Evolutionary conservation across 352 stramenopile species (phyloP), one percentile per base, ranked within the genome.

Genomic region (Pythium monospermum): DNA sequence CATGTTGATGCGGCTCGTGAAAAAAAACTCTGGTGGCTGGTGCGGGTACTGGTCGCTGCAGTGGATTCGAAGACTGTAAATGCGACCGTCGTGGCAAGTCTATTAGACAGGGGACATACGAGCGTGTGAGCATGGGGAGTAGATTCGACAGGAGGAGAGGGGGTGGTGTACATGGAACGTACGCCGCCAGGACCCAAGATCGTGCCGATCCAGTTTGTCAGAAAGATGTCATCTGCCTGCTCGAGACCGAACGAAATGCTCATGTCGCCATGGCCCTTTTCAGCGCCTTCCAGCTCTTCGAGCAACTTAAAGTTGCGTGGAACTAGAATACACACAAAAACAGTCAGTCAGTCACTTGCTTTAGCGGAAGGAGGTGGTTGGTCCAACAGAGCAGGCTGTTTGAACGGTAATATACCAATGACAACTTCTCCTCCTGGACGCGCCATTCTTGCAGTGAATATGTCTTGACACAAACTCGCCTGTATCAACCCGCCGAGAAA

Each of bases 1-100:
- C 85, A 99, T 97, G 76, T 98, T 98, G 72, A 99, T 98, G 65
- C 93, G 92, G 52, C 91, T 97, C 50, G 97, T 92, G 72, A 99
- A 99, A 36, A 85, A 82, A 22, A 99, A 88, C 40, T 95, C 72
- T 6, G 96, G 96, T 32, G 96, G 94, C 27, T 85, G 58, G 45
- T 96, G 78, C n/a, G 96, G 96, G 66, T 99, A 99, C 32, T 94
- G 74, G 55, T 96, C 85, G 46, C 87, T 92, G 66, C 90, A 97
- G 69, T 96, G 82, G 64, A 97, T 92, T 56, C 86, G 83, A 44
- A 99, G 77, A 59, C 96, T 96, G 73, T 99, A 99, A 60, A 99
- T 97, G 53, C 94, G 88, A 47, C 89, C 87, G 52, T 98, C 96
- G 67, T 98, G 94, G 64, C 87, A 90, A 19, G 96, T 98, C 94